These are phyloP conservation scores for Amniculicola lignicola DNA, from an alignment of 495 filamentous ascomycete species.

Conservation along the genomic window DNA sequence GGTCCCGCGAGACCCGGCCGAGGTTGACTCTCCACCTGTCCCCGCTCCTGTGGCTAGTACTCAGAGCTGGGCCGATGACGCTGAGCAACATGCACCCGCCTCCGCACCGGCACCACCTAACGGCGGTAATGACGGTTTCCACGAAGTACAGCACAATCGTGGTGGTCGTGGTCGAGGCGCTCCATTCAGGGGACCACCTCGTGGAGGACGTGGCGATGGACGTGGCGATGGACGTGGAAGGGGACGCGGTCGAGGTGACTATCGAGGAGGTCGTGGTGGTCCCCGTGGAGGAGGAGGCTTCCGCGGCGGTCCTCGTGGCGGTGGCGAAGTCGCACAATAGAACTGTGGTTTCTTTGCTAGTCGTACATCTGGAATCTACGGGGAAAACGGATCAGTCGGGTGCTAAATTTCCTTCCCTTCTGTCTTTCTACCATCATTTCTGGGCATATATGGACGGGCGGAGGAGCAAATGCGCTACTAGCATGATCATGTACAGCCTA, in stretches of 20 bases:
- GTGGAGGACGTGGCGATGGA: conserved; percentile 40
- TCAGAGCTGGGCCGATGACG: conserved; percentile 68
- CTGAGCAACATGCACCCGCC: conserved; percentile 23
- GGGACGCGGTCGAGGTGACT: conserved; percentile 26
- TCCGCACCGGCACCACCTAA: conserved; percentile 39
- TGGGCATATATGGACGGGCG: no score
- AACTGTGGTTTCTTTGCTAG: neutral
- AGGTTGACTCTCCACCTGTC: conserved; percentile 69
- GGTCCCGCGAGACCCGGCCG: conserved; percentile 68
- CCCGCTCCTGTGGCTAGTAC: conserved; percentile 53
- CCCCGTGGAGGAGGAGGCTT: conserved; percentile 9
- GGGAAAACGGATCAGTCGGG: conserved; percentile 23
- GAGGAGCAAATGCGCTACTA: conserved; percentile 8
- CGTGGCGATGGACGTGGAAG: conserved; percentile 51
- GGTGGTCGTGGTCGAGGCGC: conserved; percentile 41
- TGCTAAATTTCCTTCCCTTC: conserved; percentile 16
- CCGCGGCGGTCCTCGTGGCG: conserved; percentile 43
- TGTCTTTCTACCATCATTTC: conserved; percentile 21
- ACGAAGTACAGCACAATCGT: conserved; percentile 57
- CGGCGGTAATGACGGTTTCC: conserved; percentile 61
- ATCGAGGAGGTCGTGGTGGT: conserved; percentile 32
- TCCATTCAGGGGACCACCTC: conserved; percentile 31
- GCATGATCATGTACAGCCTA: conserved; percentile 29
- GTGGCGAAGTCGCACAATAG: conserved; percentile 38
- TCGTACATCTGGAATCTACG: conserved; percentile 16